phyloP scores from a whole-genome alignment of 2,329 filamentous ascomycete genomes.

The Colletotrichum coccodes region DNA sequence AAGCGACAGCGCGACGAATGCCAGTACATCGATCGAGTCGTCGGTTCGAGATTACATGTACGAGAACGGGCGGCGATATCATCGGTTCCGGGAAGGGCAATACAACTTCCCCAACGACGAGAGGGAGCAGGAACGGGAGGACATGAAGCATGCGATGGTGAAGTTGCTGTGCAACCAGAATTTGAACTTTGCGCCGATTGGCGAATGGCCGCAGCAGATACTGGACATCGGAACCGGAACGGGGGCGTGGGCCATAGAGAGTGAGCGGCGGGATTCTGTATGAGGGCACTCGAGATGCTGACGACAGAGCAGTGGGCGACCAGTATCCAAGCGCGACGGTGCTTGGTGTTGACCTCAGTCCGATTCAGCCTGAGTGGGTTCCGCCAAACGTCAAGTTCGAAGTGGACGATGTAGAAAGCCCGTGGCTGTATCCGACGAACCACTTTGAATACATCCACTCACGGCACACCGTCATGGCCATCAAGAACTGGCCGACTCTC shows the following conservation, averaged over 20 bases:
- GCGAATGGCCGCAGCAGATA: slow-evolving; percentile 56
- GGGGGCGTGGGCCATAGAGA: slow-evolving; percentile 69
- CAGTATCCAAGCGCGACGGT: slow-evolving; percentile 48
- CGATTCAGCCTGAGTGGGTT: slow-evolving; percentile 66
- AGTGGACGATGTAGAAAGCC: slow-evolving; percentile 67
- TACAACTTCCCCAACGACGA: slow-evolving; percentile 72
- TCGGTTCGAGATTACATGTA: slow-evolving; percentile 58
- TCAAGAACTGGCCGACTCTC: slow-evolving; percentile 64
- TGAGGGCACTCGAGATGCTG: slow-evolving; percentile 19
- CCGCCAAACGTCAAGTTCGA: slow-evolving; percentile 66
- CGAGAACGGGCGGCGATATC: slow-evolving; percentile 70
- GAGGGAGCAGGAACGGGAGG: slow-evolving; percentile 66
- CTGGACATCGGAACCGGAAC: slow-evolving; percentile 70
- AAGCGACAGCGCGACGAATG: slow-evolving; percentile 47
- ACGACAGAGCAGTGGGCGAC: slow-evolving; percentile 42
- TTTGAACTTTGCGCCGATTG: slow-evolving; percentile 64
- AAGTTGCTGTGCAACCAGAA: slow-evolving; percentile 57
- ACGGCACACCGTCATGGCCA: slow-evolving; percentile 65
- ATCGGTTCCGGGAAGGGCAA: slow-evolving; percentile 61
- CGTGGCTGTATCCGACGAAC: slow-evolving; percentile 64
- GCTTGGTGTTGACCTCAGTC: slow-evolving; percentile 65
- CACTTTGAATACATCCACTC: slow-evolving; percentile 71
- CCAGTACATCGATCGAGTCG: slow-evolving; percentile 49
- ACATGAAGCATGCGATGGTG: slow-evolving; percentile 66
- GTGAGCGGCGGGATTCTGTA: slow-evolving; percentile 39